phyloP scores from a whole-genome alignment of 768 basidiomycete species.

The Mycena venus region DNA sequence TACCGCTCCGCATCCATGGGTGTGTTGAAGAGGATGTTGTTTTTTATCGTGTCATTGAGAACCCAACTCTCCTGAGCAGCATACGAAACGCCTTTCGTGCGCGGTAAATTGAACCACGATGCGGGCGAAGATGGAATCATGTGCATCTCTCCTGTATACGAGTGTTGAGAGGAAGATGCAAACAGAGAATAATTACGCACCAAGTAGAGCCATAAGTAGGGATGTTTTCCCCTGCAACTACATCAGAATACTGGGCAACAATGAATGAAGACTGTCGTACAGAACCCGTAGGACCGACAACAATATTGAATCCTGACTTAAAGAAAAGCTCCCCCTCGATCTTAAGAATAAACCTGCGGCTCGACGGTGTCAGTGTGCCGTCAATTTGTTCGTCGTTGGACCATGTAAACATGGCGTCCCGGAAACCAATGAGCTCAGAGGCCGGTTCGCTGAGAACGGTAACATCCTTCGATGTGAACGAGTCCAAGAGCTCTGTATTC shows the following conservation, averaged over 20 bases:
- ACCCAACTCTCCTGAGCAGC: conserved; percentile 91
- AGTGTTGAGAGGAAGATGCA: neutral
- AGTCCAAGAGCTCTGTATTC: conserved; percentile 24
- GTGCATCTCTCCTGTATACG: conserved; percentile 73
- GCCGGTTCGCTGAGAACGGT: neutral
- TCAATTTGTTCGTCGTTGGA: conserved; percentile 34
- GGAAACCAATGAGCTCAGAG: conserved; percentile 22
- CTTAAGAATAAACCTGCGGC: conserved; percentile 62
- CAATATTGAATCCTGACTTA: conserved; percentile 66
- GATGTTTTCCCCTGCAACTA: conserved; percentile 67
- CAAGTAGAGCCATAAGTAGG: conserved; percentile 74
- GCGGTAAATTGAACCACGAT: conserved; percentile 80
- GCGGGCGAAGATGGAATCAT: conserved; percentile 62
- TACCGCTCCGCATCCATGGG: conserved; percentile 84
- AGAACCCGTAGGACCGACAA: conserved; percentile 72
- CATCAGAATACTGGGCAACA: too few relatives aligned
- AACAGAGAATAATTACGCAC: conserved; percentile 29
- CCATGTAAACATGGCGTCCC: conserved; percentile 33
- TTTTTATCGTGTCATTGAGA: conserved; percentile 81
- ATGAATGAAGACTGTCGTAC: neutral
- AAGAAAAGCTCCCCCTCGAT: conserved; percentile 69
- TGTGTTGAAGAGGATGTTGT: conserved; percentile 88
- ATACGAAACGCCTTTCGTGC: conserved; percentile 78
- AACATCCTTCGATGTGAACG: neutral
- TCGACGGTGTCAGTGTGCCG: conserved; percentile 50